Evolutionary conservation across 805 yeast genomes (phyloP), one percentile per base, ranked within the genome.

Genomic region (Candida taoyuanica): DNA sequence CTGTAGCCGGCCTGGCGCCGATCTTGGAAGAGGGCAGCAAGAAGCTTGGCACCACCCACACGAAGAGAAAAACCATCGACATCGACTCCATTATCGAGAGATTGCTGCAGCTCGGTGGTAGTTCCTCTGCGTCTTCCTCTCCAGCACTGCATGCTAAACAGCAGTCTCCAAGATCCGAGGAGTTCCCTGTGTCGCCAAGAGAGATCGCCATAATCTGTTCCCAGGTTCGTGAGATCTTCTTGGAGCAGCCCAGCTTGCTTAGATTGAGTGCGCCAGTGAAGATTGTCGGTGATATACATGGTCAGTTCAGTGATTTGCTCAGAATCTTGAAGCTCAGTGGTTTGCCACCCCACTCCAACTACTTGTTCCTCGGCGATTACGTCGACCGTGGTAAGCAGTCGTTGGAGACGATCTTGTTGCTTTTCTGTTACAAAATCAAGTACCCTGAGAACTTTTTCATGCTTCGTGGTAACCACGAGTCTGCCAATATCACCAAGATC

Each of bases 341-440:
- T 17, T 86, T 91, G 63, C 98, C 98, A 5, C 98, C 98, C 2
- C 75, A 83, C 45, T 78, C 96, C 12, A 93, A 93, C 62, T 93
- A 88, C 63, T 66, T 93, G 49, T 91, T 93, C 53, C 64, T 93
- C 33, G 98, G 98, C 20, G 98, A 93, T 64, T 93, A 93, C 61
- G 98, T 93, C 33, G 98, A 93, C 65, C 74, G 98, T 49, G 98
- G 98, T 41, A 93, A 93, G 62, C 98, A 93, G 64, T 82, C 94
- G 4, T 67, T 93, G 40, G 98, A 93, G 60, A 93, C 98, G 0
- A 88, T 93, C 17, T 65, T 91, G 44, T 68, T 93, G 34, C 68
- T 93, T 43, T 69, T 93, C 36, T 89, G 97, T 62, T 93, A 87
- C 67, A 93, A 93, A 61, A 89, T 93, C 62, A 91, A 91, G 61